Percentiles rank a stretch among this genome's conserved stretches.
phyloP scores from a whole-genome alignment of 2,329 filamentous ascomycete genomes.

The Cordyceps cateniannulata region DNA sequence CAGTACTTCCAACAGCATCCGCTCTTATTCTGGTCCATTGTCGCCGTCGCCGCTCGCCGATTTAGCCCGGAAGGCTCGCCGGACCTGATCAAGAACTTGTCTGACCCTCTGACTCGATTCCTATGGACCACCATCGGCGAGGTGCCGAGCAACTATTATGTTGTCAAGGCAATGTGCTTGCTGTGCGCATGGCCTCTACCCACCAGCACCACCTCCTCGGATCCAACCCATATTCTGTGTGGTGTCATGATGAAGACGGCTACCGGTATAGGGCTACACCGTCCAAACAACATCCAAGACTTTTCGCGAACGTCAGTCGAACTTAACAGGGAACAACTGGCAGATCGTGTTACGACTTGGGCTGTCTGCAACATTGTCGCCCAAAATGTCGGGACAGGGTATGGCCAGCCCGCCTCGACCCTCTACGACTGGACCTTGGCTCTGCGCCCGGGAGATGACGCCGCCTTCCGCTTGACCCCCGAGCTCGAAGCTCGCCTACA shows the following conservation, averaged over 20 bases:
- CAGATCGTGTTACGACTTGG: constrained; percentile 75
- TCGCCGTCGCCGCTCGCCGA: constrained; percentile 67
- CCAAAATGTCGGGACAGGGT: constrained; percentile 75
- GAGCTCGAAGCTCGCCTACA: constrained; percentile 63
- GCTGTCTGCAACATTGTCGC: constrained; percentile 80
- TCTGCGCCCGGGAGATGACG: constrained; percentile 52
- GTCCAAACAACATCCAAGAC: constrained; percentile 75
- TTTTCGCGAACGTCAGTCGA: constrained; percentile 71
- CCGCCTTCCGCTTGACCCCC: constrained; percentile 50
- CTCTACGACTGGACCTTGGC: constrained; percentile 70
- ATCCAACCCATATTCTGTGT: constrained; percentile 74
- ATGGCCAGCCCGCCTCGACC: constrained; percentile 73
- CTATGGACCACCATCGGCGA: constrained; percentile 73
- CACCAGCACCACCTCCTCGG: constrained; percentile 71
- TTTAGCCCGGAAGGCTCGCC: constrained; percentile 52
- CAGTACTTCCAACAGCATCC: constrained; percentile 71
- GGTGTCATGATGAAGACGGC: constrained; percentile 85
- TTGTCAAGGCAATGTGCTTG: constrained; percentile 74
- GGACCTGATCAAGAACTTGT: constrained; percentile 59
- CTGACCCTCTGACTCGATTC: constrained; percentile 61
- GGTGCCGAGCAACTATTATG: constrained; percentile 71
- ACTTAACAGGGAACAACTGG: constrained; percentile 70
- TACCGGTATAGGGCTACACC: constrained; percentile 74
- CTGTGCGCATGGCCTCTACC: constrained; percentile 78
- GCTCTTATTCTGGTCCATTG: constrained; percentile 79